Evolutionary conservation across 2,329 filamentous ascomycete species (phyloP), one percentile per base, ranked within the genome.

Genomic region (Xylariaceae sp.): DNA sequence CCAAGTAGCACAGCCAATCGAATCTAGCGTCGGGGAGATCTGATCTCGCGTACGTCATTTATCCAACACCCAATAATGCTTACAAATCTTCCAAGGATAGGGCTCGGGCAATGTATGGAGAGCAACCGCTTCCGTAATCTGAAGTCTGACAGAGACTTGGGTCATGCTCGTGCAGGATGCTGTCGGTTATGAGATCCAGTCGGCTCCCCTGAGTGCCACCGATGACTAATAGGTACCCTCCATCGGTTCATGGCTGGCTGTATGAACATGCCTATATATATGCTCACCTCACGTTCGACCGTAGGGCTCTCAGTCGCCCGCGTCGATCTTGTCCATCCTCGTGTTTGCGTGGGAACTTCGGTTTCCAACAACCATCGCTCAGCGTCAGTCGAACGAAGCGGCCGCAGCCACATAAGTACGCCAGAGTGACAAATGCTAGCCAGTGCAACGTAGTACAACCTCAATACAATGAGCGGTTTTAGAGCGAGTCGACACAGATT

Each of bases 371-470:
- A 37, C 12, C 10, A 26, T 21, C 14, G 43, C 9, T 14, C 20
- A 26, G 43, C 19, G 20, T 44, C 12, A 26, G 20, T 3, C 29
- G 19, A 41, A 19, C 7, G 37, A 20, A 26, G 49, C 50, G 47
- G 49, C 55, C 55, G 55, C 50, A 54, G 20, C 20, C 44, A 32
- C 48, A 55, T 50, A n/a, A n/a, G n/a, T n/a, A 46, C 6, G 7
- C 21, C 29, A 16, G 40, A 52, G 21, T 37, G 43, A 41, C 23
- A 20, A n/a, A 44, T 42, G 4, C 16, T 37, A 12, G 20, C 32
- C 29, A 20, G 20, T 51, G 43, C 23, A 10, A 50, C 12, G 56
- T 29, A 20, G 10, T 41, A 53, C 47, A 19, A 43, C 44, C 37
- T 10, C 40, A 32, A 52, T 50, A 41, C 43, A 50, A 47, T 44